Base-by-base conservation (phyloP, 108 stramenopile genomes). In the Skeletonema menzelii region DNA sequence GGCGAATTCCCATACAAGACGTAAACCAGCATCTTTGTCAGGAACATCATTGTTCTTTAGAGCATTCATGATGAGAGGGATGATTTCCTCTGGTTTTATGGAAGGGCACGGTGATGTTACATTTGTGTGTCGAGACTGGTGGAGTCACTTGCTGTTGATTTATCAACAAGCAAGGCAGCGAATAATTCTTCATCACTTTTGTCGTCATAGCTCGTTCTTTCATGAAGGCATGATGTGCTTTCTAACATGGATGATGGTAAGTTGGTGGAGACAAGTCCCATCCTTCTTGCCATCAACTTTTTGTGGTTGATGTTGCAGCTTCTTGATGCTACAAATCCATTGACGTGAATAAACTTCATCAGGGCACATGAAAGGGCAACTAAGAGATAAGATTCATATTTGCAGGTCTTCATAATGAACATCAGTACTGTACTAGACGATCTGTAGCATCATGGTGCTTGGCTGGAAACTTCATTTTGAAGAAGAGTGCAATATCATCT, bases 1-100 rank as follows among this genome's bases (percentile, higher is more conserved):
- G 0, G 84, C 76, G 69, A 82, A 84, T 3, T 59, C 78, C 84
- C 80, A 84, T 8, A 84, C 56, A 1, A 74, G 24, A n/a, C 34
- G 30, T 14, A 84, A 27, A 15, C 84, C 76, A 3, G 80, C 59
- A 65, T 84, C 67, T 34, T 56, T 58, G 4, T 72, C 32, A 8
- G 84, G 84, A n/a, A 67, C 5, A 69, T 77, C 71, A 28, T 77
- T 77, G 15, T 37, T 44, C 24, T 56, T 26, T 38, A 78, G 56
- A 5, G 84, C 83, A 12, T 28, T 68, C 83, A 84, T 84, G 8
- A 84, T 20, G 19, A 81, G 31, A 12, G 70, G 37, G 15, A 70
- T 38, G 32, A 84, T 63, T 8, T 77, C 75, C 56, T 79, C 82
- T 0, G 77, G 77, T 28, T 12, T 17, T 8, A 79, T 27, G 19